Evolutionary conservation across 2,329 filamentous ascomycete genomes (phyloP).

Genomic region (Plenodomus lindquistii): DNA sequence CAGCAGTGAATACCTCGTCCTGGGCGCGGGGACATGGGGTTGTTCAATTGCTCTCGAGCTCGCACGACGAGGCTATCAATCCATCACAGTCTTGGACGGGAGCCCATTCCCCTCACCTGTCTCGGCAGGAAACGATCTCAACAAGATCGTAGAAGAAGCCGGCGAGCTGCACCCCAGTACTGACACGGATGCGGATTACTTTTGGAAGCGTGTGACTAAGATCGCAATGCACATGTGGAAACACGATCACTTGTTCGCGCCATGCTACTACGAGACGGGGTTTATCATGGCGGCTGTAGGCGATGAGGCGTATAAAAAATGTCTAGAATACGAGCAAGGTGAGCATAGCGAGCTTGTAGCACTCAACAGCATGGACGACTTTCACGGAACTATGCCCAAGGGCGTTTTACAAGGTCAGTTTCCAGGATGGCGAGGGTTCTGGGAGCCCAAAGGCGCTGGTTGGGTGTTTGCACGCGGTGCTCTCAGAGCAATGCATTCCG

Average conservation of each 20-base stretch:
- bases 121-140: slow-evolving; percentile 54
- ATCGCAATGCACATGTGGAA: slow-evolving; percentile 51
- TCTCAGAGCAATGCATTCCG: slow-evolving; percentile 50
- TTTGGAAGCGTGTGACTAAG: slow-evolving; percentile 39
- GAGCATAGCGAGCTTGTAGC: slow-evolving; percentile 34
- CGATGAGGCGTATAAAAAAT: slow-evolving; percentile 43
- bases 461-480: slow-evolving; percentile 60
- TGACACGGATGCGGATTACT: slow-evolving; percentile 40
- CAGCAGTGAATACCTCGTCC: slow-evolving; percentile 42
- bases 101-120: slow-evolving; percentile 50
- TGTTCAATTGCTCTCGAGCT: slow-evolving; percentile 55
- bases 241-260: slow-evolving; percentile 48
- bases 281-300: slow-evolving; percentile 53
- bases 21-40: slow-evolving; percentile 57
- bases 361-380: slow-evolving; percentile 51
- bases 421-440: slow-evolving; percentile 56
- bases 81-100: slow-evolving; percentile 52
- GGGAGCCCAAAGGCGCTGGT: slow-evolving; percentile 51
- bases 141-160: slow-evolving; percentile 51
- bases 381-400: slow-evolving; percentile 56
- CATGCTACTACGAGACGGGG: slow-evolving; percentile 53
- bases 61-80: slow-evolving; percentile 51
- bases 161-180: slow-evolving; percentile 21
- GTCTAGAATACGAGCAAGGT: slow-evolving; percentile 42
- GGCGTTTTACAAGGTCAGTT: slow-evolving; percentile 57